Percentiles rank a stretch among this genome's conserved stretches.
phyloP scores from a whole-genome alignment of 1,139 yeast species.

The Kurtzmaniella quercitrusa region DNA sequence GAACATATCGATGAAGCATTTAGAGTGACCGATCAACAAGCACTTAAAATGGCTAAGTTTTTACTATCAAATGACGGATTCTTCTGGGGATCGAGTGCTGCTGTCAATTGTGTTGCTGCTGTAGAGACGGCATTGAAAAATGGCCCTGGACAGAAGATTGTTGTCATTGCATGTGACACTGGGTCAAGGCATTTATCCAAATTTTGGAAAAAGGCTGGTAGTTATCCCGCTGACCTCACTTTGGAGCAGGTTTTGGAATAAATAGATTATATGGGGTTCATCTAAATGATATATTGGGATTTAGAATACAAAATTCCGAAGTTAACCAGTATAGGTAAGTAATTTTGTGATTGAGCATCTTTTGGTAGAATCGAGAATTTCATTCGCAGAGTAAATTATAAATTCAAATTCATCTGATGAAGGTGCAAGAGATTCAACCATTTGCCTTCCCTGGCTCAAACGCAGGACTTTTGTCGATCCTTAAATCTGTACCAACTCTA shows the following conservation, averaged over 20 bases:
- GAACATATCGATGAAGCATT: slow-evolving; percentile 70
- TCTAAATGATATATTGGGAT: too few species aligned
- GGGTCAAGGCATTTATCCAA: slow-evolving; percentile 88
- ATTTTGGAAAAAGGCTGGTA: slow-evolving; percentile 75
- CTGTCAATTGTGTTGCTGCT: slow-evolving; percentile 91
- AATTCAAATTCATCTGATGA: background rate
- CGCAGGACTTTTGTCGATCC: background rate
- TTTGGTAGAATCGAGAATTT: too few species aligned
- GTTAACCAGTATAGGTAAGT: too few species aligned
- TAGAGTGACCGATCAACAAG: slow-evolving; percentile 74
- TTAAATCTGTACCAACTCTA: background rate
- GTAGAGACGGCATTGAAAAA: slow-evolving; percentile 55
- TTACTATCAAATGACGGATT: slow-evolving; percentile 81
- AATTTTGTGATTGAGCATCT: background rate
- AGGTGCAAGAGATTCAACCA: background rate
- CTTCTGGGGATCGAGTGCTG: slow-evolving; percentile 89
- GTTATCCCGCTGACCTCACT: slow-evolving; percentile 22
- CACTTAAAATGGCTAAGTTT: slow-evolving; percentile 82
- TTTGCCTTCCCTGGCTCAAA: slow-evolving; percentile 1
- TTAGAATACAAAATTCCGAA: too few species aligned
- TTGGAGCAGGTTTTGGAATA: slow-evolving; percentile 26
- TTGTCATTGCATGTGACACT: slow-evolving; percentile 89
- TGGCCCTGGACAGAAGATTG: slow-evolving; percentile 67
- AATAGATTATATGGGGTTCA: slow-evolving; percentile 1
- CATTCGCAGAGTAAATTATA: too few species aligned